A percentile compares a stretch with the other conserved stretches of the same genome.
Evolutionary conservation across 768 basidiomycete species (phyloP).

Genomic region (Kwoniella bestiolae): DNA sequence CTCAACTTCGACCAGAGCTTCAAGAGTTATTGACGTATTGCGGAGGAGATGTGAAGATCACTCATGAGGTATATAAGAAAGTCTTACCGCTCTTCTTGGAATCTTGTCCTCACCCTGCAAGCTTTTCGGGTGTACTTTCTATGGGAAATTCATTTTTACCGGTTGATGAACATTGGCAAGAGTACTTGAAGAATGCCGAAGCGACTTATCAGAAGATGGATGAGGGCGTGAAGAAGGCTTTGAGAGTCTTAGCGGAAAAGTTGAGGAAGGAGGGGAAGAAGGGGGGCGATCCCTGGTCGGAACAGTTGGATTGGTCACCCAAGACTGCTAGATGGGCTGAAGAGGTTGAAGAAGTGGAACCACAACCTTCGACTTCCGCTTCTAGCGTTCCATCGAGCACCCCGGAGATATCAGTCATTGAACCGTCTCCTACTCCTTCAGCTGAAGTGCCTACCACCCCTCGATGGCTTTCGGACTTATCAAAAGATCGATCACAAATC

Average conservation of each 20-base stretch:
- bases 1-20: constrained; percentile 69
- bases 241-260: constrained; percentile 72
- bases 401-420: not conserved
- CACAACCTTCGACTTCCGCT: not conserved
- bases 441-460: not conserved
- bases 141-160: constrained; percentile 93
- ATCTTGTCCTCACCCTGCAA: constrained; percentile 87
- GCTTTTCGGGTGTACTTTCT: constrained; percentile 83
- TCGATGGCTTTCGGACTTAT: constrained; percentile 25
- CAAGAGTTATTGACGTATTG: constrained; percentile 82
- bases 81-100: constrained; percentile 79
- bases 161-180: constrained; percentile 87
- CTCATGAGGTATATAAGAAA: constrained; percentile 75
- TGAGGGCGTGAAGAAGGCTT: constrained; percentile 65
- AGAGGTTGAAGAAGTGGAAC: constrained; percentile 12
- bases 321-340: constrained; percentile 62
- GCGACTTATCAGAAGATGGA: constrained; percentile 72
- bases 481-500: constrained; percentile 19
- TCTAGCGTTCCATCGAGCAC: not conserved
- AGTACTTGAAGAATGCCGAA: constrained; percentile 79
- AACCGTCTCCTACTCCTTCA: not conserved
- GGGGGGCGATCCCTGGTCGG: constrained; percentile 81
- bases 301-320: constrained; percentile 93
- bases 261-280: constrained; percentile 62
- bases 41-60: constrained; percentile 79